phyloP scores from a whole-genome alignment of 2,329 filamentous ascomycete genomes.

The Penicillium sclerotiorum region DNA sequence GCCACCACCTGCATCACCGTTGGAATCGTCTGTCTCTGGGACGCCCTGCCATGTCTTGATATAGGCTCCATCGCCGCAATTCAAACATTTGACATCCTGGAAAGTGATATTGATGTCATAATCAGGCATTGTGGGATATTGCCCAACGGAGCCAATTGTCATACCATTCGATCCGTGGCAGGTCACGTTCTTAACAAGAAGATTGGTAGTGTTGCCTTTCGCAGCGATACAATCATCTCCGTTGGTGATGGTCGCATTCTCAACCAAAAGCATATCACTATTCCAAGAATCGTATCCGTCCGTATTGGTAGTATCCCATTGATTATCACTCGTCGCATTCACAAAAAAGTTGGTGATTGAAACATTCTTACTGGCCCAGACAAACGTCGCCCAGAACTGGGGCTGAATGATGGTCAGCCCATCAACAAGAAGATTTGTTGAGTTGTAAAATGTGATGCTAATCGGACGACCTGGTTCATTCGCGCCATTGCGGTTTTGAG shows the following conservation, averaged over 20 bases:
- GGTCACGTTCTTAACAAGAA: conserved; percentile 42
- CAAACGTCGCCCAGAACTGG: conserved; percentile 55
- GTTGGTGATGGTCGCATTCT: conserved; percentile 13
- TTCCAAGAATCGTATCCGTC: conserved; percentile 51
- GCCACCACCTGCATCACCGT: conserved; percentile 23
- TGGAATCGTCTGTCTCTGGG: conserved; percentile 12
- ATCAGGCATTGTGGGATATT: conserved; percentile 38
- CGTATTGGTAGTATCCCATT: conserved; percentile 53
- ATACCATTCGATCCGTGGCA: conserved; percentile 43
- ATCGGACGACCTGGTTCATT: conserved; percentile 56
- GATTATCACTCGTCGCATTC: conserved; percentile 50
- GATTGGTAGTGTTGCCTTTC: conserved; percentile 28
- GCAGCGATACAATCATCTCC: conserved; percentile 14
- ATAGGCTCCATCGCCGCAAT: conserved; percentile 22
- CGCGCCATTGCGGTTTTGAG: conserved; percentile 54
- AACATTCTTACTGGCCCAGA: conserved; percentile 52
- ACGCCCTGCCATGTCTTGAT: conserved; percentile 30
- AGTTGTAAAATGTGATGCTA: conserved; percentile 54
- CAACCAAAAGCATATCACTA: conserved; percentile 11
- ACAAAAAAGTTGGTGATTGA: conserved; percentile 57
- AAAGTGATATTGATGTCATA: conserved; percentile 43
- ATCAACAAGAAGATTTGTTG: conserved; percentile 53
- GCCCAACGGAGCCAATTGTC: conserved; percentile 44
- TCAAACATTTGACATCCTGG: conserved; percentile 30
- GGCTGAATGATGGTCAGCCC: conserved; percentile 53